Conservation (phyloP, 169 alveolate species). For the Eimeria falciformis region DNA sequence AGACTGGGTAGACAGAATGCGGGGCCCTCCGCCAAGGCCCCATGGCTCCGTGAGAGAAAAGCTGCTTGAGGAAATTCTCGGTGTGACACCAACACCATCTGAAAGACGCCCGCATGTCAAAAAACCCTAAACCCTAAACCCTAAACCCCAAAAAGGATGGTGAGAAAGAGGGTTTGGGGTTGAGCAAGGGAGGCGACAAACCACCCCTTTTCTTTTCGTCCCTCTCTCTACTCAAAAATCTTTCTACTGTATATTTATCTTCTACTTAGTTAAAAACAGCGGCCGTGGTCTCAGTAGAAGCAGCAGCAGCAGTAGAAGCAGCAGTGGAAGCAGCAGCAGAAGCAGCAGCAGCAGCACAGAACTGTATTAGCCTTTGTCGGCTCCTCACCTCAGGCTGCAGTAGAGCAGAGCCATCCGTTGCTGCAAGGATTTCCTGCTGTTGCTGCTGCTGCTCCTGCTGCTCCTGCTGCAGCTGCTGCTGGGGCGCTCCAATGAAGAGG, state of each 20-base stretch:
- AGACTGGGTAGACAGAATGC: not conserved
- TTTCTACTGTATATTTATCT: too few relatives aligned
- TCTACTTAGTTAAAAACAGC: not conserved
- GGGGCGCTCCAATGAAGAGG: not conserved
- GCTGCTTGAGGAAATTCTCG: not conserved
- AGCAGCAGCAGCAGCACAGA: too few relatives aligned
- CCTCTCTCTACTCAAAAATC: too few relatives aligned
- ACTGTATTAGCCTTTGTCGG: too few relatives aligned
- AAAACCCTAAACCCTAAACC: too few relatives aligned
- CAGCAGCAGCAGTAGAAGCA: too few relatives aligned
- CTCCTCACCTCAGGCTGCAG: not conserved
- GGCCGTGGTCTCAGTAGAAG: not conserved
- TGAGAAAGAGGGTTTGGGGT: too few relatives aligned
- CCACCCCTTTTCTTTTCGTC: too few relatives aligned
- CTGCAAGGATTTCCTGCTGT: not conserved
- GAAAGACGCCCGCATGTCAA: too few relatives aligned
- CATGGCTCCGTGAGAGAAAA: not conserved
- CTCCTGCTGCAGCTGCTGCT: not conserved
- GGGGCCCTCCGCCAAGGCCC: not conserved
- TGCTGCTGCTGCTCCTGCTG: not conserved
- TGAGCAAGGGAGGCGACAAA: too few relatives aligned
- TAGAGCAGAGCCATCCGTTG: not conserved
- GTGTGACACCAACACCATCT: not conserved
- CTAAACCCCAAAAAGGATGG: too few relatives aligned
- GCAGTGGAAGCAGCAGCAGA: too few relatives aligned